Percentiles rank a stretch among this genome's conserved stretches.
Conservation (phyloP, 805 yeast species). For the Ogataea polymorpha region DNA sequence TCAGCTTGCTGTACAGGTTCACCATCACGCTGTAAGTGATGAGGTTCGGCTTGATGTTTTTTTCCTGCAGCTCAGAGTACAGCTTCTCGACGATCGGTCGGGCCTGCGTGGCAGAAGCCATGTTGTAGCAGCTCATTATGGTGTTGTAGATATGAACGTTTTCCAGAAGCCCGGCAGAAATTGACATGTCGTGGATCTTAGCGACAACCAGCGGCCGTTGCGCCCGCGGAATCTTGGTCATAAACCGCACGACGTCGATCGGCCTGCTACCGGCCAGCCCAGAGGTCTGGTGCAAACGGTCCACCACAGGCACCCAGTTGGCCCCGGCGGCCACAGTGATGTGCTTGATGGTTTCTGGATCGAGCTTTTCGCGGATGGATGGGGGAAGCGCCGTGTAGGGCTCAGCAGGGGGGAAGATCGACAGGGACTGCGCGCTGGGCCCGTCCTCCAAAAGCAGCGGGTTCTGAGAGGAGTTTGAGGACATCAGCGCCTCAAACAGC, state of each 20-base stretch:
- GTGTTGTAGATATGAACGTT: conserved; percentile 37
- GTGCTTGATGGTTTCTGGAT: conserved; percentile 38
- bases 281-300: conserved; percentile 30
- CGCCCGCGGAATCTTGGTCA: conserved; percentile 40
- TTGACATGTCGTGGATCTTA: conserved; percentile 36
- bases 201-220: conserved; percentile 37
- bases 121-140: conserved; percentile 34
- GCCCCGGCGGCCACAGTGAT: conserved; percentile 39
- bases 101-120: conserved; percentile 19
- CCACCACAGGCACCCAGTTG: conserved; percentile 47
- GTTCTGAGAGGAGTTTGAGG: conserved; percentile 13
- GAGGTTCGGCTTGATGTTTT: conserved; percentile 32
- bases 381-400: conserved; percentile 35
- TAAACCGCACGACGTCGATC: conserved; percentile 36
- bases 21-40: conserved; percentile 44
- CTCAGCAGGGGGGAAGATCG: conserved; percentile 26
- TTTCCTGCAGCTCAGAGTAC: conserved; percentile 27
- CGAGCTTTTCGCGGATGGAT: conserved; percentile 34
- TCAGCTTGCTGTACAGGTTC: conserved; percentile 42
- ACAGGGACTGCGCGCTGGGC: not conserved
- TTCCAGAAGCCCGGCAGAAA: conserved; percentile 31
- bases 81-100: conserved; percentile 33
- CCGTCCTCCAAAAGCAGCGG: not conserved
- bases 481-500: conserved; percentile 26
- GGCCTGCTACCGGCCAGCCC: conserved; percentile 36